These are phyloP conservation scores for Kondoa malvinella DNA, from an alignment of 768 basidiomycete species.

Conservation along the genomic window DNA sequence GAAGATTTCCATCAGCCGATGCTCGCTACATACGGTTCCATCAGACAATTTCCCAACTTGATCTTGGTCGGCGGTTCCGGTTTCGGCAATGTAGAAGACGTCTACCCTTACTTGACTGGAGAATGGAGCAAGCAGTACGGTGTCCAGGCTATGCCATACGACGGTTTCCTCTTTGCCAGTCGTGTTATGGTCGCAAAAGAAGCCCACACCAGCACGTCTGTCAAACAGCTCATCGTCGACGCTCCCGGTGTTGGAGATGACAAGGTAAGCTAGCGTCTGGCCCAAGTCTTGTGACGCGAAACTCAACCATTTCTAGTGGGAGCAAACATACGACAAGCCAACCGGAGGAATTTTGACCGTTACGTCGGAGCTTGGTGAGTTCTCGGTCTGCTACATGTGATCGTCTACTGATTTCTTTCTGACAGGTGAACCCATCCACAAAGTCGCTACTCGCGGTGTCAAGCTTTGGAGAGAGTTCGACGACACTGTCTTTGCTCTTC, in stretches of 20 bases:
- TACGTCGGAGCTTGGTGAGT: slow-evolving; percentile 72
- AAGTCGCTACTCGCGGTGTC: slow-evolving; percentile 90
- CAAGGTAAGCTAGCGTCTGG: slow-evolving; percentile 41
- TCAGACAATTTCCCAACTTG: slow-evolving; percentile 77
- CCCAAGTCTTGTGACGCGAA: neutral
- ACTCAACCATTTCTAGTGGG: slow-evolving; percentile 34
- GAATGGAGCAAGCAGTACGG: slow-evolving; percentile 79
- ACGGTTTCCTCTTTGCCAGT: slow-evolving; percentile 87
- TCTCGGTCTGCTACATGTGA: neutral
- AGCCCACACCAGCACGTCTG: slow-evolving; percentile 79
- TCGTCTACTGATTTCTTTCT: neutral
- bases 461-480: slow-evolving; percentile 99
- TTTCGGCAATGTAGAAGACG: slow-evolving; percentile 74
- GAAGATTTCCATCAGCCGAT: slow-evolving; percentile 98
- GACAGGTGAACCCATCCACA: slow-evolving; percentile 75
- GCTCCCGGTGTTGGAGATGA: slow-evolving; percentile 79
- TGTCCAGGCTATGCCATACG: slow-evolving; percentile 91
- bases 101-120: slow-evolving; percentile 92
- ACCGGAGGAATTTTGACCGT: slow-evolving; percentile 95
- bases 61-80: slow-evolving; percentile 83
- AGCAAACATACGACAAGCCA: slow-evolving; percentile 80
- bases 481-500: slow-evolving; percentile 80
- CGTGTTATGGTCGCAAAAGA: slow-evolving; percentile 99
- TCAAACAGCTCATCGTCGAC: slow-evolving; percentile 91
- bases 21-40: slow-evolving; percentile 69